Base-by-base conservation (phyloP, 805 yeast species). In the Martiniozyma abietophila region DNA sequence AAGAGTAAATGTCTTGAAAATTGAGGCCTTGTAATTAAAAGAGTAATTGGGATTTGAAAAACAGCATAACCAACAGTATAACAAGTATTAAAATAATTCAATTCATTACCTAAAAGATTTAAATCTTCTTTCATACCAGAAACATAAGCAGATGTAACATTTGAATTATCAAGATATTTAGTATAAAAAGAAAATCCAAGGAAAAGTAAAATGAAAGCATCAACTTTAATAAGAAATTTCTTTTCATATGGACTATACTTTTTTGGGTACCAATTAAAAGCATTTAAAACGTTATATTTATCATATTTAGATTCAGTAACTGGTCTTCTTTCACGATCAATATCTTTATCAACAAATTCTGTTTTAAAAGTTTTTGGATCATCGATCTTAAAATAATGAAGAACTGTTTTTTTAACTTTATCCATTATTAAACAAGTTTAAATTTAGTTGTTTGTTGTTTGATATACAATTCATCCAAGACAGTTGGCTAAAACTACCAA, bases 141-240 rank as follows among this genome's bases (percentile, higher is more conserved):
- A 29, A 75, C 78, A 48, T 76, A 79, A 1, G 84, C 86, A 47
- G 76, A 76, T 41, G 64, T 70, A 35, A 74, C 57, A 49, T 78
- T 79, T 29, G 71, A 61, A 36, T 65, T 67, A 48, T 80, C 85
- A 31, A 80, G 57, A 35, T 74, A 71, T 50, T 78, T 78, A 35
- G 78, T 71, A 80, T 81, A 80, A 52, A 77, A 77, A 1, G 38
- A 74, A 53, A 51, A 75, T 68, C 0, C 79, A 63, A 43, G 73
- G 72, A 29, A 65, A 59, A n/a, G 75, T 63, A n/a, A n/a, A 32
- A 80, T 55, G 22, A 74, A 48, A 9, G 73, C 41, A 46, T 78
- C 85, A 21, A 77, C 50, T 48, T 78, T 78, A 41, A 61, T 51
- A 11, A 74, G 48, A 24, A 74, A 51, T 18, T 53, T 58, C 31